These are phyloP conservation scores for Tolypocladium album DNA, from an alignment of 2,329 filamentous ascomycete species.

Conservation along the genomic window DNA sequence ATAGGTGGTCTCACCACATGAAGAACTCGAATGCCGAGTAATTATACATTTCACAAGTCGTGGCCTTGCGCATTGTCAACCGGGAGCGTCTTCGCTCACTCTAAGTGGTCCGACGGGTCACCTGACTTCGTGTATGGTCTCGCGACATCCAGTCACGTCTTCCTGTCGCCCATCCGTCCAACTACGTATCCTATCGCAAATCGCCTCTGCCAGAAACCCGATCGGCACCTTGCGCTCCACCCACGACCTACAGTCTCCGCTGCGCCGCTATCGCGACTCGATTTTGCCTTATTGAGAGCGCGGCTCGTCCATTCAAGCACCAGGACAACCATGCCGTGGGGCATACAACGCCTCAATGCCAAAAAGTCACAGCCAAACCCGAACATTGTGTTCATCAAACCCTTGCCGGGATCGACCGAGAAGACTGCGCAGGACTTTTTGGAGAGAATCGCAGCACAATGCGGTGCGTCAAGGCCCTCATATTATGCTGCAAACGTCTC, in stretches of 20 bases:
- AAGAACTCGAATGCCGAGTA: neutral
- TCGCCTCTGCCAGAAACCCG: neutral
- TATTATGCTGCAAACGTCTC: neutral
- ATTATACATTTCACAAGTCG: too few species aligned
- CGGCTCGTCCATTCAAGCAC: neutral
- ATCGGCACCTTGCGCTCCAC: neutral
- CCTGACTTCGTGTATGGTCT: constrained; percentile 9
- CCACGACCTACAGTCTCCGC: neutral
- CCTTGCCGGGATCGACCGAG: constrained; percentile 55
- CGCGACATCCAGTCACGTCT: neutral
- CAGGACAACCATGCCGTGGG: constrained; percentile 52
- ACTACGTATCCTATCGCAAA: neutral
- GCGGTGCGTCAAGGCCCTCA: constrained; percentile 32
- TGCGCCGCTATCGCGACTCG: neutral
- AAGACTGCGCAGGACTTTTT: constrained; percentile 58
- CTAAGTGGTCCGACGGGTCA: constrained; percentile 1
- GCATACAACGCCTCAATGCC: constrained; percentile 70
- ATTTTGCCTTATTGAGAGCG: neutral
- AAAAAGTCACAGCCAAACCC: constrained; percentile 64
- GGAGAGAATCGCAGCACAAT: constrained; percentile 71
- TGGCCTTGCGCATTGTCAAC: neutral
- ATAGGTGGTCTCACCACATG: neutral
- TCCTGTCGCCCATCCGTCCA: neutral
- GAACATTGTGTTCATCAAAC: constrained; percentile 77
- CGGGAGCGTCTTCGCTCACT: neutral